Evolutionary conservation across 176 grass and related monocot species (phyloP).

Genomic region (Aegilops longissima): DNA sequence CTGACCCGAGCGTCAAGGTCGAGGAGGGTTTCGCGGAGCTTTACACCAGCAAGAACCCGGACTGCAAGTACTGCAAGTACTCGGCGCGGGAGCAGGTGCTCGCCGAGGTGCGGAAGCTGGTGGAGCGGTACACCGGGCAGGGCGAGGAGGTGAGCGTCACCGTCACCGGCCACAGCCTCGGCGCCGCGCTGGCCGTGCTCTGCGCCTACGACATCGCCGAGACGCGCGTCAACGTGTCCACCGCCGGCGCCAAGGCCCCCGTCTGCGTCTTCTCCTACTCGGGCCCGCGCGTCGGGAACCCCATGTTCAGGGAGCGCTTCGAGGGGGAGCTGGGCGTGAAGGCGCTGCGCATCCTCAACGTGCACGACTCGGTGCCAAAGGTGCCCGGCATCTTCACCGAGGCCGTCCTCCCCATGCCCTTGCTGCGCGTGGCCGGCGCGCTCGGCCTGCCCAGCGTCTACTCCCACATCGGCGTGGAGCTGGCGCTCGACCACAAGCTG

Average conservation of each 20-base stretch:
- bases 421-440: constrained; percentile 9
- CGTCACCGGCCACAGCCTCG: constrained; percentile 72
- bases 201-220: constrained; percentile 73
- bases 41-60: constrained; percentile 33
- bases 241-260: neutral
- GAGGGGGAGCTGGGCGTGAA: constrained; percentile 50
- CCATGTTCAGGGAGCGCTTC: constrained; percentile 46
- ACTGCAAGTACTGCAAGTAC: constrained; percentile 59
- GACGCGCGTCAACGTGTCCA: constrained; percentile 23
- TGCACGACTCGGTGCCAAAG: constrained; percentile 63
- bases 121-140: constrained; percentile 23
- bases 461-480: constrained; percentile 45
- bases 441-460: constrained; percentile 34
- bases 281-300: constrained; percentile 69
- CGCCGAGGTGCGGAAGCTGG: constrained; percentile 60
- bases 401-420: neutral
- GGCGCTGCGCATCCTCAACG: constrained; percentile 53
- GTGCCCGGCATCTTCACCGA: constrained; percentile 61
- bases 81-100: constrained; percentile 70
- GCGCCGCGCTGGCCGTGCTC: constrained; percentile 58
- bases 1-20: constrained; percentile 48
- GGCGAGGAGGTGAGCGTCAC: constrained; percentile 74
- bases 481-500: constrained; percentile 47
- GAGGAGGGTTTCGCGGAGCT: constrained; percentile 16
- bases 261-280: constrained; percentile 60